These are phyloP conservation scores for Cladorrhinum samala DNA, from an alignment of 495 filamentous ascomycete species.

Conservation along the genomic window DNA sequence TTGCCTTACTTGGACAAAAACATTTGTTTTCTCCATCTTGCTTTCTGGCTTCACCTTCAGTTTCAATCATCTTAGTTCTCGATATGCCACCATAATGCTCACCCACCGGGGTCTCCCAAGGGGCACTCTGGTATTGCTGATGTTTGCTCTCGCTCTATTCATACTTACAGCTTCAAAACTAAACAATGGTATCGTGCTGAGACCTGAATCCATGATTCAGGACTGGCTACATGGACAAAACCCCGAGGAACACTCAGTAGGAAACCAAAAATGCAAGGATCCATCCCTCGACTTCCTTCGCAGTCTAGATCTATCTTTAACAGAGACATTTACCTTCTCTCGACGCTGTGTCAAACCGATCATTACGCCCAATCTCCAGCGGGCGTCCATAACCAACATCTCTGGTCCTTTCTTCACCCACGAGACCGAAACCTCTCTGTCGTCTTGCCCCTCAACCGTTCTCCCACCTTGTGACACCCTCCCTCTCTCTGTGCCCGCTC, in stretches of 20 bases:
- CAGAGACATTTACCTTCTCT: slow-evolving; percentile 31
- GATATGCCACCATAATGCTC: slow-evolving; percentile 13
- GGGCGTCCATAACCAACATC: slow-evolving; percentile 28
- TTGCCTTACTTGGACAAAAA: neutral
- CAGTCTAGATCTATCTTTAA: slow-evolving; percentile 23
- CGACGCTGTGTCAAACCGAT: slow-evolving; percentile 34
- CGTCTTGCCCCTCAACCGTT: slow-evolving; percentile 20
- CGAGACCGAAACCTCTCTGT: slow-evolving; percentile 26
- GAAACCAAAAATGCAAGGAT: slow-evolving; percentile 7
- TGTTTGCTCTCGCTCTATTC: slow-evolving; percentile 13
- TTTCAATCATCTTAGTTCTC: neutral
- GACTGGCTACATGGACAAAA: too few relatives aligned
- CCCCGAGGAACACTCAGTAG: too few relatives aligned
- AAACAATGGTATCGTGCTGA: slow-evolving; percentile 6
- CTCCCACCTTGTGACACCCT: slow-evolving; percentile 27
- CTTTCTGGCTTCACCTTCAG: neutral
- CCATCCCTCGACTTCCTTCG: slow-evolving; percentile 23
- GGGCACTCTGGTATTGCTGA: slow-evolving; percentile 14
- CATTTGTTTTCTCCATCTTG: too few relatives aligned
- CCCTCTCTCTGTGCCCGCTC: slow-evolving; percentile 25
- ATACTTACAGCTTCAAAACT: slow-evolving; percentile 17
- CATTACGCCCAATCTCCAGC: slow-evolving; percentile 14
- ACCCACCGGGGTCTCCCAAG: slow-evolving; percentile 15
- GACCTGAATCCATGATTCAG: neutral
- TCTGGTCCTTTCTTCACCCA: slow-evolving; percentile 25